Base-by-base conservation (phyloP, 2,329 filamentous ascomycete genomes). In the Diaporthe batatas region DNA sequence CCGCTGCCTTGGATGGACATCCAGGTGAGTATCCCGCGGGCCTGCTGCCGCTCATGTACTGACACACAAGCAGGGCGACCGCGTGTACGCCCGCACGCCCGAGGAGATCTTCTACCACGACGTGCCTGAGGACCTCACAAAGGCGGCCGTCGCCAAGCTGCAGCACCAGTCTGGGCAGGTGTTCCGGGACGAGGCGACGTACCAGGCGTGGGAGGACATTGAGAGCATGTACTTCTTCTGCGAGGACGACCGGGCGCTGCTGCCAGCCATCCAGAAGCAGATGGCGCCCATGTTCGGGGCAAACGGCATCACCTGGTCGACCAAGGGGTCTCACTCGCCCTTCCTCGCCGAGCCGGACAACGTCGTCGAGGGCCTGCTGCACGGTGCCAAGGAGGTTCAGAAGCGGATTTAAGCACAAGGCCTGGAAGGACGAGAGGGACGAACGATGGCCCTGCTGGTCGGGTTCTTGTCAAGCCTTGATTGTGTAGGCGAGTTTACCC, bases 1-100 rank as follows among this genome's bases (percentile, higher is more conserved):
- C 77, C 69, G 14, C 57, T 77, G 39, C 77, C 77, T 1, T 79
- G 77, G 77, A 79, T 79, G 77, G 75, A 74, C 39, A 70, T 74
- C 70, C 54, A 74, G 64, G 72, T 72, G 25, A 58, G 72, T 53
- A 5, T 6, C 16, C 42, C 36, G 3, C 11, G 12, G 7, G 1
- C 0, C 14, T 10, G 34, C 6, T 32, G 7, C 21, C 32, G 25
- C 25, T 18, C 23, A 39, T 57, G 16, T 59, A 67, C 55, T 65
- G 29, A 74, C 64, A 11, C 8, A 21, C 21, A 12, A 47, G 51
- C 42, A 76, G 65, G 73, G 72, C 14, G 72, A 75, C 47, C 72
- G 73, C 36, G 73, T 76, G 8, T 54, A 59, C 54, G 72, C 72
- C 21, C 55, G 65, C 25, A 69, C 65, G 3, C 75, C 75, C 14